phyloP scores from a whole-genome alignment of 192 early-diverging fungal genomes.

The Geosiphon pyriformis region DNA sequence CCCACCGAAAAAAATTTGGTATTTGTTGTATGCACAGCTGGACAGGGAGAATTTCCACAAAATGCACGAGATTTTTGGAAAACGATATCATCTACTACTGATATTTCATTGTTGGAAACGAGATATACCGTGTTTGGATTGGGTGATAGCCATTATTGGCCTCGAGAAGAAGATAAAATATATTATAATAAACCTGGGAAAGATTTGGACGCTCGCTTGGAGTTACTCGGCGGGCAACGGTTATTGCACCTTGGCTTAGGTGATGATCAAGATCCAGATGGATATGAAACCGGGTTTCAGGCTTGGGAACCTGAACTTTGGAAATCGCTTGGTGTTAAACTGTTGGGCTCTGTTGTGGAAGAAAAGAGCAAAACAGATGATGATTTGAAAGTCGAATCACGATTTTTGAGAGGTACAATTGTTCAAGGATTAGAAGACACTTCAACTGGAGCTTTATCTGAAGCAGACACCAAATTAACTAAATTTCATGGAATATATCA shows the following conservation, averaged over 20 bases:
- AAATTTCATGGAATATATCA: slow-evolving; percentile 98
- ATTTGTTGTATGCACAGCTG: slow-evolving; percentile 79
- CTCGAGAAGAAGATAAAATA: slow-evolving; percentile 78
- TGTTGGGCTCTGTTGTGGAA: slow-evolving; percentile 55
- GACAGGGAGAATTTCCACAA: slow-evolving; percentile 94
- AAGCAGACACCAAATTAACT: slow-evolving; percentile 86
- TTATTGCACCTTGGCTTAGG: slow-evolving; percentile 69
- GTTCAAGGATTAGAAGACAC: slow-evolving; percentile 75
- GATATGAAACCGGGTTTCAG: slow-evolving; percentile 76
- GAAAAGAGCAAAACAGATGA: slow-evolving; percentile 75
- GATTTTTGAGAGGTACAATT: slow-evolving; percentile 92
- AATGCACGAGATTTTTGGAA: slow-evolving; percentile 89
- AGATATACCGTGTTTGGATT: slow-evolving; percentile 81
- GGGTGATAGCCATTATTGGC: slow-evolving; percentile 97
- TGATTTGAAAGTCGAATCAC: slow-evolving; percentile 87
- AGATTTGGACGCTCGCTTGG: slow-evolving; percentile 76
- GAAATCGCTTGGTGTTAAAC: slow-evolving; percentile 73
- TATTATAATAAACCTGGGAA: slow-evolving; percentile 91
- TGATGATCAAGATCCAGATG: slow-evolving; percentile 93
- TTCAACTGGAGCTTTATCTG: slow-evolving; percentile 76
- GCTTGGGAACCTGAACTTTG: slow-evolving; percentile 79
- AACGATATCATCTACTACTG: slow-evolving; percentile 56
- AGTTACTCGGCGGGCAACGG: slow-evolving; percentile 65
- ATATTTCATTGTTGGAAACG: slow-evolving; percentile 59
- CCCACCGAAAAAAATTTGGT: slow-evolving; percentile 72